Conservation (phyloP, 164 flowering plant species). For the Berberis vulgaris region DNA sequence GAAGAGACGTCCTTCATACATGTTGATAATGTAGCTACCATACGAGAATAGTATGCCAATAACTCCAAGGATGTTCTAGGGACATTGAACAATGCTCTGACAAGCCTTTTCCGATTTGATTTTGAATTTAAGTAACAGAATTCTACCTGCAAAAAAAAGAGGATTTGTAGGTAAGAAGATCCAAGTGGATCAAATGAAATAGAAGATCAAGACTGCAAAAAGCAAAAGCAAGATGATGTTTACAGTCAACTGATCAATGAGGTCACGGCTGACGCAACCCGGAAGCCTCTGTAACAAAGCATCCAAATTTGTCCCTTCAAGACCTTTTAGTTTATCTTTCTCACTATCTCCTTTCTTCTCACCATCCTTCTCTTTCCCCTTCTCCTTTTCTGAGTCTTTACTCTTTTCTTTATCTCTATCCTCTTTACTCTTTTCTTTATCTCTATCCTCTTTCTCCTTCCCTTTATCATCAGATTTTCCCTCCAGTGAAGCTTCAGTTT, state of each 20-base stretch:
- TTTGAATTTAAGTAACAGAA: slow-evolving; percentile 95
- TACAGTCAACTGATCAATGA: slow-evolving; percentile 93
- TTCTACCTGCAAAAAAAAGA: slow-evolving; percentile 57
- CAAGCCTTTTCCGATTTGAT: slow-evolving; percentile 80
- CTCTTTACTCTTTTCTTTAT: slow-evolving; percentile 58
- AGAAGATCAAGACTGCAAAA: slow-evolving; percentile 2
- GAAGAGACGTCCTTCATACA: slow-evolving; percentile 94
- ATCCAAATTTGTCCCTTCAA: slow-evolving; percentile 85
- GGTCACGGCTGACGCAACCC: slow-evolving; percentile 96
- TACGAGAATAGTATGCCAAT: slow-evolving; percentile 88
- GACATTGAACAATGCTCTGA: slow-evolving; percentile 85
- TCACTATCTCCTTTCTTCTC: slow-evolving; percentile 72
- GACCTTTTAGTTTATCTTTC: slow-evolving; percentile 75
- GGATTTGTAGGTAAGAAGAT: not conserved
- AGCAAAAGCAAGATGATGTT: slow-evolving; percentile 12
- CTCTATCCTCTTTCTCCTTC: slow-evolving; percentile 72
- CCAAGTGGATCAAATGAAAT: not conserved
- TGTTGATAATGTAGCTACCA: slow-evolving; percentile 94
- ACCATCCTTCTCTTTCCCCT: slow-evolving; percentile 61
- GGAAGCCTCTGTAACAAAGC: slow-evolving; percentile 89
- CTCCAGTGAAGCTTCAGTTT: slow-evolving; percentile 40
- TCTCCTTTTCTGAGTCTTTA: slow-evolving; percentile 47
- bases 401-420: too few relatives aligned
- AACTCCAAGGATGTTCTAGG: slow-evolving; percentile 94
- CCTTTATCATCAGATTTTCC: slow-evolving; percentile 55